A percentile compares a stretch with the other conserved stretches of the same genome.
phyloP scores from a whole-genome alignment of 306 rosid genomes.

The Morella rubra region DNA sequence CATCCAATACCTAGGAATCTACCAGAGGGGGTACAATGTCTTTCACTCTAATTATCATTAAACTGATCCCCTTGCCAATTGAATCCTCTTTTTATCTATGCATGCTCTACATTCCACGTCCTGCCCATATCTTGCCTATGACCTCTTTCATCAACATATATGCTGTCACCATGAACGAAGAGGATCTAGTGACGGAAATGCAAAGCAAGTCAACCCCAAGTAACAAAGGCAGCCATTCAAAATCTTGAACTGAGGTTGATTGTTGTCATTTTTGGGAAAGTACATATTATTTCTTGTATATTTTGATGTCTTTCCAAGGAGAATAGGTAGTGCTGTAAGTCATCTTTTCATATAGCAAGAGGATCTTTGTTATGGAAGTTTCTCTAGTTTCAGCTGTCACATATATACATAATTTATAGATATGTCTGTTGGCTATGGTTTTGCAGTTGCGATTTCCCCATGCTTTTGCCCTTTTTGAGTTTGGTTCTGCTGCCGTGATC shows the following conservation, averaged over 20 bases:
- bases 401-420: conserved; percentile 37
- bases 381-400: conserved; percentile 31
- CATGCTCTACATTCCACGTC: conserved; percentile 21
- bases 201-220: conserved; percentile 22
- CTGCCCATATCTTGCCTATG: conserved; percentile 22
- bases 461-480: conserved; percentile 26
- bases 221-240: conserved; percentile 36
- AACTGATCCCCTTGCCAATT: conserved; percentile 22
- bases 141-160: conserved; percentile 26
- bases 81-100: conserved; percentile 28
- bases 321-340: conserved; percentile 41
- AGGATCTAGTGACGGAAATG: conserved; percentile 28
- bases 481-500: conserved; percentile 20
- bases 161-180: conserved; percentile 30
- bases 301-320: conserved; percentile 38
- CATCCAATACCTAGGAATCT: conserved; percentile 45
- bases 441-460: conserved; percentile 22
- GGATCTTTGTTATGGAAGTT: conserved; percentile 33
- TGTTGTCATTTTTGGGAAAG: conserved; percentile 49
- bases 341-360: conserved; percentile 28
- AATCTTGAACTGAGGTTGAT: conserved; percentile 40
- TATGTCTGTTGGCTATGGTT: conserved; percentile 14
- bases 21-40: conserved; percentile 56
- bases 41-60: conserved; percentile 43
- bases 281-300: conserved; percentile 54